phyloP scores from a whole-genome alignment of 805 yeast genomes.

The Jamesozyma jinghongensis region DNA sequence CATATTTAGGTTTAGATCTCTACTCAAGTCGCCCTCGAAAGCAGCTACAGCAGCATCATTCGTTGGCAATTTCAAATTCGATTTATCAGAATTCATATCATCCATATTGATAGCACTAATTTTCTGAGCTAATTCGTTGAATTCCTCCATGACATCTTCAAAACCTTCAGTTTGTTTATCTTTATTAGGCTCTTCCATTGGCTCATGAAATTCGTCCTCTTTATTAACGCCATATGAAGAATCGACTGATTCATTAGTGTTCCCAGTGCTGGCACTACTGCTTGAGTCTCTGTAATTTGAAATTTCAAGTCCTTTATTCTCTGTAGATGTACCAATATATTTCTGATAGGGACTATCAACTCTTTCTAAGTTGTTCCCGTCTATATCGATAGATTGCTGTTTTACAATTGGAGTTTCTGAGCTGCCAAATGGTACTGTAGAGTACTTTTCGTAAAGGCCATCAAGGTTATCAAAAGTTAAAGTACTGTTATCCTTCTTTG shows the following conservation, averaged over 20 bases:
- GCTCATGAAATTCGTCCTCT: no score
- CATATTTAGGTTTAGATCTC: conserved; percentile 1
- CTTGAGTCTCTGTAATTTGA: conserved; percentile 18
- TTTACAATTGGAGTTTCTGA: background rate
- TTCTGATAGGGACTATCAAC: conserved; percentile 21
- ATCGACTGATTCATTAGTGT: conserved; percentile 3
- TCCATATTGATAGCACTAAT: conserved; percentile 15
- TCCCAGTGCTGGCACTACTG: conserved; percentile 11
- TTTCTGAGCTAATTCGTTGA: conserved; percentile 15
- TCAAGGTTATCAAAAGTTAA: background rate
- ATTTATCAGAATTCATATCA: conserved; percentile 1
- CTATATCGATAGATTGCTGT: background rate
- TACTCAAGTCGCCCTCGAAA: conserved; percentile 2
- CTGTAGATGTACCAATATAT: conserved; percentile 17
- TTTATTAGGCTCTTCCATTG: background rate
- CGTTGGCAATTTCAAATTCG: background rate
- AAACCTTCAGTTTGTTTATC: background rate
- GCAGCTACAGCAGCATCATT: background rate
- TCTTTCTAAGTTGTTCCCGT: background rate
- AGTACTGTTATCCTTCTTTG: no score
- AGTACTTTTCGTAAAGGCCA: conserved; percentile 4
- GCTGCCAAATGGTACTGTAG: conserved; percentile 1
- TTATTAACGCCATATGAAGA: background rate
- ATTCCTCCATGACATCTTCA: conserved; percentile 7
- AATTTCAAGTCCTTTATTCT: conserved; percentile 17